Conservation (phyloP, 1,284 basidiomycete species). For the Microbotryum saponariae region DNA sequence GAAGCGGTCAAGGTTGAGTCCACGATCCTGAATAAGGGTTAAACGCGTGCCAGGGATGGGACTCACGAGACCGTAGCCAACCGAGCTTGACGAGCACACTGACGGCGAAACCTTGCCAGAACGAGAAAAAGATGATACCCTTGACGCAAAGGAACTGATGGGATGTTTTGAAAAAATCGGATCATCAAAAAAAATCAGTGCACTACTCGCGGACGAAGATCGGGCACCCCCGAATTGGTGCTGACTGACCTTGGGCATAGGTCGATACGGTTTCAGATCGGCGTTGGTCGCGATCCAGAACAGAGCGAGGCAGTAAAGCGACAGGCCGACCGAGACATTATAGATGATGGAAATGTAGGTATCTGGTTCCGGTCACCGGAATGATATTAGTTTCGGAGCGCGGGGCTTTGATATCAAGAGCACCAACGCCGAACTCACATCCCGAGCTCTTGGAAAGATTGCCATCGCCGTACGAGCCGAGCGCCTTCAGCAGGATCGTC, state of each 20-base stretch:
- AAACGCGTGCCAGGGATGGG: too few species aligned
- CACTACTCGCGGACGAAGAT: neutral
- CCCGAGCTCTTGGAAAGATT: constrained; percentile 74
- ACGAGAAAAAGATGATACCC: constrained; percentile 89
- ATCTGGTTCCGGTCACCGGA: constrained; percentile 39
- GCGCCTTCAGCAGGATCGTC: constrained; percentile 77
- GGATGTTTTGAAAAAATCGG: too few species aligned
- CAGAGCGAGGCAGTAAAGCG: constrained; percentile 80
- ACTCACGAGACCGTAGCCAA: constrained; percentile 51
- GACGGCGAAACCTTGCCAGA: constrained; percentile 88
- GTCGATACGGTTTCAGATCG: constrained; percentile 81
- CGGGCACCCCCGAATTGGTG: too few species aligned
- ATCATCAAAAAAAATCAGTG: too few species aligned
- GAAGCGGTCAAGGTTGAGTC: too few species aligned
- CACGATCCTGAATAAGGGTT: too few species aligned
- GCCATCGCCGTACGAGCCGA: constrained; percentile 84
- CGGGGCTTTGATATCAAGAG: neutral
- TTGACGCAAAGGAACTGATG: constrained; percentile 85
- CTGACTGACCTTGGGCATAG: constrained; percentile 40
- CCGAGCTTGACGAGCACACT: constrained; percentile 80
- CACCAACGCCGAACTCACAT: constrained; percentile 42
- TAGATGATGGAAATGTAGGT: constrained; percentile 79
- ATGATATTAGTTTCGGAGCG: neutral
- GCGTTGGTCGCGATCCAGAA: constrained; percentile 86
- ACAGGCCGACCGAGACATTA: constrained; percentile 57